phyloP scores from a whole-genome alignment of 305 asterid species.

The Ajuga reptans region DNA sequence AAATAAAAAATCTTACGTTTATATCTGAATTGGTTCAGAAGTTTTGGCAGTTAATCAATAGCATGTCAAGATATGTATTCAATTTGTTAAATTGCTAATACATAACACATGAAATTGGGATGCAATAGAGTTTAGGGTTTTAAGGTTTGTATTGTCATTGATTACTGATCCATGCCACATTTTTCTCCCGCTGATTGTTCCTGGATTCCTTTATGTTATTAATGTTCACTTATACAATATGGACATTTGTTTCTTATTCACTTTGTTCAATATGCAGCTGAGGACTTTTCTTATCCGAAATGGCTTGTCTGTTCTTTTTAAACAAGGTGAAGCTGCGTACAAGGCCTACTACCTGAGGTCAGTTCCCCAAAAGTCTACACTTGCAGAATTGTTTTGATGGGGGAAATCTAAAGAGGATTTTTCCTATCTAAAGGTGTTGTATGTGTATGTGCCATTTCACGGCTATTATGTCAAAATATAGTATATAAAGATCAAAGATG shows the following conservation, averaged over 20 bases:
- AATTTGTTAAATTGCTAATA: neutral
- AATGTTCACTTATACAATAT: neutral
- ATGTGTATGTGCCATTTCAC: neutral
- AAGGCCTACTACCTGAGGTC: conserved; percentile 84
- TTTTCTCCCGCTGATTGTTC: conserved; percentile 8
- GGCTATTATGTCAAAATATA: neutral
- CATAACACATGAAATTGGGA: neutral
- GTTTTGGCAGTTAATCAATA: conserved; percentile 1
- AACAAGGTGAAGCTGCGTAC: conserved; percentile 88
- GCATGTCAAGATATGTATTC: neutral
- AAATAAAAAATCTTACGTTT: neutral
- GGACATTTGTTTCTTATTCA: conserved; percentile 10
- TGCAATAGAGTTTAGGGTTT: neutral
- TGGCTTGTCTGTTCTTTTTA: conserved; percentile 83
- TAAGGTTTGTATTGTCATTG: neutral
- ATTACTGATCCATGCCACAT: conserved; percentile 10
- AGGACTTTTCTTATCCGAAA: conserved; percentile 90
- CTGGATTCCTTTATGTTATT: neutral
- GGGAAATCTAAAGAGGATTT: neutral
- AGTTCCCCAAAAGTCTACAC: conserved; percentile 19
- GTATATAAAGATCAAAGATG: conserved; percentile 10
- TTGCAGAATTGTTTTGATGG: neutral
- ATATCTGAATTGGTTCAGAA: neutral
- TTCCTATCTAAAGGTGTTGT: neutral
- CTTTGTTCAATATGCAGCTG: conserved; percentile 44